Conservation (phyloP, 768 basidiomycete genomes). For the Exidia glandulosa region DNA sequence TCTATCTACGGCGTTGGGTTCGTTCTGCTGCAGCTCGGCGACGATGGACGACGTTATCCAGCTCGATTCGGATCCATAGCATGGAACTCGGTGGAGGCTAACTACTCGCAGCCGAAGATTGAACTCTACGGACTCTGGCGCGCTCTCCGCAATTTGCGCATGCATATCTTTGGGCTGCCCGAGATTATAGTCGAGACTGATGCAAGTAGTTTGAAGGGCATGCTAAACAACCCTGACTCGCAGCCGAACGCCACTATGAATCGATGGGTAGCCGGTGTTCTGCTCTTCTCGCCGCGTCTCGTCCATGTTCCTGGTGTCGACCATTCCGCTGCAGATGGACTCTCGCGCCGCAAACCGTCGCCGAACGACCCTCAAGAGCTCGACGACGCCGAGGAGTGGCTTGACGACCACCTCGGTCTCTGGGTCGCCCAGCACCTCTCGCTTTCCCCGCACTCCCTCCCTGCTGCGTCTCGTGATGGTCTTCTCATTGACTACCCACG, state of each 20-base stretch:
- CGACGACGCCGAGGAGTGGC: constrained; percentile 5
- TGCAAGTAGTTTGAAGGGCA: constrained; percentile 17
- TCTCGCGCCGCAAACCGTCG: constrained; percentile 8
- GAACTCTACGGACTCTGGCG: constrained; percentile 17
- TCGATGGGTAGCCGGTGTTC: constrained; percentile 17
- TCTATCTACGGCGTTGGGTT: constrained; percentile 16
- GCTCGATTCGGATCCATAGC: constrained; percentile 28
- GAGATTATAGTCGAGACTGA: constrained; percentile 20
- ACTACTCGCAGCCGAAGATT: constrained; percentile 16
- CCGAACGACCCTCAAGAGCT: constrained; percentile 2
- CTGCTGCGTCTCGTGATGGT: not conserved
- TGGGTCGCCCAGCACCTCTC: not conserved
- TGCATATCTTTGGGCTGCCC: constrained; percentile 21
- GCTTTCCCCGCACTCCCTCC: not conserved
- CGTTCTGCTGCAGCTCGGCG: constrained; percentile 17
- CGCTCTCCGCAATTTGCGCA: not conserved
- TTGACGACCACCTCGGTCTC: constrained; percentile 1
- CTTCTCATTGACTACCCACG: not conserved
- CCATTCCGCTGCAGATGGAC: constrained; percentile 12
- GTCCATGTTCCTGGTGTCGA: constrained; percentile 17
- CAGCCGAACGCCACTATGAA: constrained; percentile 22
- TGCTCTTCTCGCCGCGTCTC: constrained; percentile 21
- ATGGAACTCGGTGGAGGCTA: constrained; percentile 17
- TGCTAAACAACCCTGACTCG: constrained; percentile 14
- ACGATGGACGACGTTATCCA: constrained; percentile 11